Conservation (phyloP, 306 rosid species). For the Echinosophora koreensis region DNA sequence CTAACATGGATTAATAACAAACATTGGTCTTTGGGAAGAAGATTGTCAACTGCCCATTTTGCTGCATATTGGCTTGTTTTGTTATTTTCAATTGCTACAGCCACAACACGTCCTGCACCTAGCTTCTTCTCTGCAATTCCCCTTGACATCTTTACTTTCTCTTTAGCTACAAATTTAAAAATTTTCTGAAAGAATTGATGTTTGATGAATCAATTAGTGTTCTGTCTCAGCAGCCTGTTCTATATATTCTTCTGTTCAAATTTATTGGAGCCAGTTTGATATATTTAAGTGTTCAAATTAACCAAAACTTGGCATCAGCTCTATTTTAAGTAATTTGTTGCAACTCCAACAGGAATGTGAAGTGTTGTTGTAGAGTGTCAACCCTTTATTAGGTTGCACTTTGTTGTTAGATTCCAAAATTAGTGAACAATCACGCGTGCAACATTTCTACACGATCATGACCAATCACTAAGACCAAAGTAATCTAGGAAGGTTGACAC, state of each 20-base stretch:
- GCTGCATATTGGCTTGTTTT: constrained; percentile 80
- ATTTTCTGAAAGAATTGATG: not conserved
- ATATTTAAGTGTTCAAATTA: not conserved
- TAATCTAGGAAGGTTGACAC: constrained; percentile 11
- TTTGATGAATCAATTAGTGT: not conserved
- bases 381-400: constrained; percentile 26
- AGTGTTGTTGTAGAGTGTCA: constrained; percentile 6
- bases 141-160: constrained; percentile 54
- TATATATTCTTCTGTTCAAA: not conserved
- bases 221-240: not conserved
- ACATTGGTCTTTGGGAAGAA: constrained; percentile 73
- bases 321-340: constrained; percentile 46
- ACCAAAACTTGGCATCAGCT: not conserved
- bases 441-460: not conserved
- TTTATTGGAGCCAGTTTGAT: not conserved
- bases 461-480: not conserved
- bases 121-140: constrained; percentile 51
- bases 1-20: constrained; percentile 73
- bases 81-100: constrained; percentile 81
- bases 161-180: not conserved
- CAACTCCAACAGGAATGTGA: not conserved
- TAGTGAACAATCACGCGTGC: constrained; percentile 21
- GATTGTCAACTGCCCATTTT: constrained; percentile 85
- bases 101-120: constrained; percentile 67
- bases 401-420: constrained; percentile 35